Conservation (phyloP, 805 yeast genomes). For the Pichia paraexigua region DNA sequence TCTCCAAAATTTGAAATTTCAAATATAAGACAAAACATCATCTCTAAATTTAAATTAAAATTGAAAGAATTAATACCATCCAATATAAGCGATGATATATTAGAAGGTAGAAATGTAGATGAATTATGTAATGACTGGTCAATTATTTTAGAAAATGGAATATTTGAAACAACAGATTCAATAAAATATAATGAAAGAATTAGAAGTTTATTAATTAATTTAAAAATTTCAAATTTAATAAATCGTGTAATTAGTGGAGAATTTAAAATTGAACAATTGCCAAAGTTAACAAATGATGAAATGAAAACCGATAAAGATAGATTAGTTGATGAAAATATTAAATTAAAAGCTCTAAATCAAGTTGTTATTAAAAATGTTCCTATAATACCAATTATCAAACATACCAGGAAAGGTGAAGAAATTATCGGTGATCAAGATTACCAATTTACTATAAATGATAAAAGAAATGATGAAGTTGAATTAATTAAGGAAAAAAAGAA, state of each 20-base stretch:
- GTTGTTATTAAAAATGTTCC: conserved; percentile 46
- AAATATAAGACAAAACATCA: conserved; percentile 1
- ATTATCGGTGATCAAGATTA: conserved; percentile 49
- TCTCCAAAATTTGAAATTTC: neutral
- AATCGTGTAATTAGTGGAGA: conserved; percentile 46
- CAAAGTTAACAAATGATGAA: conserved; percentile 61
- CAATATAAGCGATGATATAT: conserved; percentile 17
- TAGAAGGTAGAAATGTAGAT: conserved; percentile 21
- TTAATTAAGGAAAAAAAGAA: conserved; percentile 13
- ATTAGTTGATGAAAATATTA: conserved; percentile 61
- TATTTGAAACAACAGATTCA: conserved; percentile 12
- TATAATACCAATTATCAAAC: conserved; percentile 44
- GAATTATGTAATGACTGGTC: conserved; percentile 40
- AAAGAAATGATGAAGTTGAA: conserved; percentile 20
- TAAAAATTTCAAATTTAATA: conserved; percentile 51
- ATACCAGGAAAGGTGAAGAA: conserved; percentile 87
- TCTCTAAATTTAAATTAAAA: conserved; percentile 29
- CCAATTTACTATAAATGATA: conserved; percentile 21
- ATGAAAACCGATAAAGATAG: conserved; percentile 65
- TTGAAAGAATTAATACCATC: conserved; percentile 35
- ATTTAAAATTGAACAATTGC: conserved; percentile 51
- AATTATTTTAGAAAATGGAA: conserved; percentile 40
- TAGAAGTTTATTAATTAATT: conserved; percentile 55
- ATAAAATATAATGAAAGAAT: conserved; percentile 56
- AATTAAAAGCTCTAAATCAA: conserved; percentile 59